Conservation (phyloP, 768 basidiomycete species). For the Hypholoma sublateritium region DNA sequence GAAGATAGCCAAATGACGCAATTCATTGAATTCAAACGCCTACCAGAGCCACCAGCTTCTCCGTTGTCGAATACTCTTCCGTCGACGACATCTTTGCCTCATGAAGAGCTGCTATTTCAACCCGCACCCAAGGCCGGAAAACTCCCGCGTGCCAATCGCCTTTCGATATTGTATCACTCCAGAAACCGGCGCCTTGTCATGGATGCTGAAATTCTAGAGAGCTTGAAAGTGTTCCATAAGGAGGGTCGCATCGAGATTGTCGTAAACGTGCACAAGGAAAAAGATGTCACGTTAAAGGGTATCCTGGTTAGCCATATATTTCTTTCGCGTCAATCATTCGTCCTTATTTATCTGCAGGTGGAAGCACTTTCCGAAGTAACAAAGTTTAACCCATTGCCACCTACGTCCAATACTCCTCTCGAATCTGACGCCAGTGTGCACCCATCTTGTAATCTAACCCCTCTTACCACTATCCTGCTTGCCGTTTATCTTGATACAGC, state of each 20-base stretch:
- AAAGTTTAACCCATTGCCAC: constrained; percentile 67
- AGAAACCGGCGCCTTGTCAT: constrained; percentile 85
- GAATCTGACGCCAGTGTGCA: constrained; percentile 68
- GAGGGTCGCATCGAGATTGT: constrained; percentile 86
- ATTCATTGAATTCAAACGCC: constrained; percentile 36
- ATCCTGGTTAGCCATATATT: constrained; percentile 54
- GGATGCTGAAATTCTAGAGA: constrained; percentile 84
- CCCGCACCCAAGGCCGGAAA: constrained; percentile 36
- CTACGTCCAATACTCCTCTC: constrained; percentile 35
- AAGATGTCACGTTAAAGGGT: constrained; percentile 62
- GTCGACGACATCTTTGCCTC: constrained; percentile 41
- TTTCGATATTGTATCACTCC: constrained; percentile 94
- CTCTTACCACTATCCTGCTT: constrained; percentile 62
- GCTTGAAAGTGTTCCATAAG: constrained; percentile 74
- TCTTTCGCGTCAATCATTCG: constrained; percentile 3
- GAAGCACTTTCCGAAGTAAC: constrained; percentile 73
- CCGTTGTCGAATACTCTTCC: constrained; percentile 51
- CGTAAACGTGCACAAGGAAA: constrained; percentile 58
- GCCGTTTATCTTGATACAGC: constrained; percentile 81
- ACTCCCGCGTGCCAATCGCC: constrained; percentile 72
- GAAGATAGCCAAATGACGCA: constrained; percentile 19
- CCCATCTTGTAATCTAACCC: constrained; percentile 56
- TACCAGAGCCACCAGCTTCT: constrained; percentile 61
- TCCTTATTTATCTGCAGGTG: constrained; percentile 44
- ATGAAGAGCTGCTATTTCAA: constrained; percentile 45